These are phyloP conservation scores for Penicillium sp. DNA, from an alignment of 2,329 filamentous ascomycete genomes.

Conservation along the genomic window DNA sequence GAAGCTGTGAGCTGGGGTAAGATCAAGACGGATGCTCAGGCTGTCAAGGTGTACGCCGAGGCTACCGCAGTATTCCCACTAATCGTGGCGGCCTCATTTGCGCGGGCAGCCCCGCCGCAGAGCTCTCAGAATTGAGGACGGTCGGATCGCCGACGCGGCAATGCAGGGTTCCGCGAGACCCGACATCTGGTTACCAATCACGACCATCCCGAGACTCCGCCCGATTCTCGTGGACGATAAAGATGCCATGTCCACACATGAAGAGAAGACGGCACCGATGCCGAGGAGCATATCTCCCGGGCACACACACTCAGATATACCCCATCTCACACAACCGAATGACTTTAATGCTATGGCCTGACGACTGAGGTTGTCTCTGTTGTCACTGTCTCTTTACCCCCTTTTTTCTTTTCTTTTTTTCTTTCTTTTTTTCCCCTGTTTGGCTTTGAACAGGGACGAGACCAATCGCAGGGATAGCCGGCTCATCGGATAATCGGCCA, in stretches of 20 bases:
- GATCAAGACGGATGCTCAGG: constrained; percentile 83
- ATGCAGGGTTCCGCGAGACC: constrained; percentile 12
- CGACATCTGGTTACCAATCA: constrained; percentile 2
- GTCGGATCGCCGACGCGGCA: neutral
- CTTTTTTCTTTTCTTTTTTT: constrained; percentile 10
- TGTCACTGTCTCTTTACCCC: neutral
- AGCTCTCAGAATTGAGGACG: constrained; percentile 7
- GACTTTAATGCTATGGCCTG: neutral
- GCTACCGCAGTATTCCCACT: constrained; percentile 66
- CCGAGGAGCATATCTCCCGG: neutral
- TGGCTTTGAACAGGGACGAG: neutral
- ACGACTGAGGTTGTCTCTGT: no score
- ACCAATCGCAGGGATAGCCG: neutral
- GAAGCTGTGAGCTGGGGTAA: constrained; percentile 99
- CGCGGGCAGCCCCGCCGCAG: constrained; percentile 35
- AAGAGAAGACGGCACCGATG: neutral
- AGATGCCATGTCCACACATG: neutral
- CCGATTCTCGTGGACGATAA: neutral
- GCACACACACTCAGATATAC: neutral
- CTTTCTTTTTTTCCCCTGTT: constrained; percentile 13
- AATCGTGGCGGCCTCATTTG: constrained; percentile 66
- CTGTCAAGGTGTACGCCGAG: constrained; percentile 77
- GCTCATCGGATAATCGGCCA: neutral
- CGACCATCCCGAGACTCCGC: neutral
- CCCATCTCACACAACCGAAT: no score